These are phyloP conservation scores for Malassezia arunalokei DNA, from an alignment of 1,284 basidiomycete species.

Conservation along the genomic window DNA sequence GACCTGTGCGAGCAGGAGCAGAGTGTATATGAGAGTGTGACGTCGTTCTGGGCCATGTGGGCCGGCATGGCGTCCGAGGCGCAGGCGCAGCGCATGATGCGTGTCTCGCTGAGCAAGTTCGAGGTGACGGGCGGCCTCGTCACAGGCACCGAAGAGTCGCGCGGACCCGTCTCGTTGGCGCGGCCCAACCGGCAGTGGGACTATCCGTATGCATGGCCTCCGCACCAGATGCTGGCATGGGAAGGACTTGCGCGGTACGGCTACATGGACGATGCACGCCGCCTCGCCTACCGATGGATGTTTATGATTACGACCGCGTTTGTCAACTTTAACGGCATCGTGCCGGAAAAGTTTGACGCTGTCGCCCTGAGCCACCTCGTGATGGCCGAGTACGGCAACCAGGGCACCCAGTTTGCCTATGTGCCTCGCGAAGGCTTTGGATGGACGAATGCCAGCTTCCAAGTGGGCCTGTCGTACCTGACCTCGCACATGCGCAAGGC, in stretches of 20 bases:
- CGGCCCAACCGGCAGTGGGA: constrained; percentile 98
- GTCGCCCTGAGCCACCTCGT: constrained; percentile 88
- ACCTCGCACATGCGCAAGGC: constrained; percentile 87
- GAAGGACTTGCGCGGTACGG: constrained; percentile 92
- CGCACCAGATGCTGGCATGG: constrained; percentile 65
- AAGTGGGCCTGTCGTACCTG: constrained; percentile 81
- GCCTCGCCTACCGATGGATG: constrained; percentile 85
- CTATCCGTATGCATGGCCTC: constrained; percentile 60
- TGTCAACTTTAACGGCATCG: constrained; percentile 82
- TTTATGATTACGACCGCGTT: constrained; percentile 59
- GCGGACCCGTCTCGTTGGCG: constrained; percentile 85
- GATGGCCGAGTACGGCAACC: constrained; percentile 96
- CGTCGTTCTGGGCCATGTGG: constrained; percentile 92
- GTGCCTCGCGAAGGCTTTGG: constrained; percentile 90
- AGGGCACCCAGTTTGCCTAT: constrained; percentile 82
- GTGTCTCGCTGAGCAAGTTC: constrained; percentile 74
- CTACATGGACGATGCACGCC: constrained; percentile 80
- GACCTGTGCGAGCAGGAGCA: constrained; percentile 81
- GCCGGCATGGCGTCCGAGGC: constrained; percentile 88
- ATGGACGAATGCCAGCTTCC: constrained; percentile 56
- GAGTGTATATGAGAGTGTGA: constrained; percentile 86
- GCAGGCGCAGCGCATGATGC: constrained; percentile 85
- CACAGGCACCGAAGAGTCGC: constrained; percentile 88
- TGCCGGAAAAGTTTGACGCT: constrained; percentile 96
- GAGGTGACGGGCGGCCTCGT: constrained; percentile 92